Conservation (phyloP, 192 early-diverging fungal genomes). For the Coemansia sp. region DNA sequence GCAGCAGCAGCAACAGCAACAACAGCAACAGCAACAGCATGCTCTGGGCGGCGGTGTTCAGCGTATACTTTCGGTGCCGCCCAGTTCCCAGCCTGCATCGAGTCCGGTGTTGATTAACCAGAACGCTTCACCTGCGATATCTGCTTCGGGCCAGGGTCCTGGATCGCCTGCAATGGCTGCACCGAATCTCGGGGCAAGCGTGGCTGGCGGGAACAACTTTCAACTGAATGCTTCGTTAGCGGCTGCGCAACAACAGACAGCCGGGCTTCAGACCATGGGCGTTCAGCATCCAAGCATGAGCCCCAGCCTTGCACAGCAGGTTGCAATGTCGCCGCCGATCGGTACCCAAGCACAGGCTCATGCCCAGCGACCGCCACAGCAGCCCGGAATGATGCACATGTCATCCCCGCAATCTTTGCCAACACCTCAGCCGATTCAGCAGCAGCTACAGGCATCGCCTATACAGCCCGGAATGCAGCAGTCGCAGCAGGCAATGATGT, state of each 20-base stretch:
- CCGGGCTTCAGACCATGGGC: neutral
- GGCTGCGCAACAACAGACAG: conserved; percentile 10
- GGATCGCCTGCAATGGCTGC: conserved; percentile 20
- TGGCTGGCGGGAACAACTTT: conserved; percentile 5
- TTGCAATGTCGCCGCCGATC: conserved; percentile 19
- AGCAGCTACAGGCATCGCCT: conserved; percentile 1
- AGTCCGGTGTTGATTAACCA: conserved; percentile 26
- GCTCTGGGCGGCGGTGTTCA: conserved; percentile 14
- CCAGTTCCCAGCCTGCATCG: conserved; percentile 20
- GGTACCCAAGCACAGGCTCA: conserved; percentile 14
- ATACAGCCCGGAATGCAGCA: conserved; percentile 25
- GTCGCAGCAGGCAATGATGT: conserved; percentile 44
- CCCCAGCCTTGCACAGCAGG: conserved; percentile 15
- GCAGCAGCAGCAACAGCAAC: conserved; percentile 29
- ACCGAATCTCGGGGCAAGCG: conserved; percentile 7
- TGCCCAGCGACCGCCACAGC: conserved; percentile 12
- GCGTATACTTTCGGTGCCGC: conserved; percentile 21
- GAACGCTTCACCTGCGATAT: neutral
- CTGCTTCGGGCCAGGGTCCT: neutral
- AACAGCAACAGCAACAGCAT: conserved; percentile 19
- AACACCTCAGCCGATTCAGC: conserved; percentile 7
- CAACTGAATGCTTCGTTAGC: conserved; percentile 2
- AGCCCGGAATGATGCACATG: conserved; percentile 3
- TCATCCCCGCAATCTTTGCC: conserved; percentile 14
- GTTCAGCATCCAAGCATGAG: conserved; percentile 18